These are phyloP conservation scores for Xylariomycetidae sp. DNA, from an alignment of 2,329 filamentous ascomycete species.

Conservation along the genomic window DNA sequence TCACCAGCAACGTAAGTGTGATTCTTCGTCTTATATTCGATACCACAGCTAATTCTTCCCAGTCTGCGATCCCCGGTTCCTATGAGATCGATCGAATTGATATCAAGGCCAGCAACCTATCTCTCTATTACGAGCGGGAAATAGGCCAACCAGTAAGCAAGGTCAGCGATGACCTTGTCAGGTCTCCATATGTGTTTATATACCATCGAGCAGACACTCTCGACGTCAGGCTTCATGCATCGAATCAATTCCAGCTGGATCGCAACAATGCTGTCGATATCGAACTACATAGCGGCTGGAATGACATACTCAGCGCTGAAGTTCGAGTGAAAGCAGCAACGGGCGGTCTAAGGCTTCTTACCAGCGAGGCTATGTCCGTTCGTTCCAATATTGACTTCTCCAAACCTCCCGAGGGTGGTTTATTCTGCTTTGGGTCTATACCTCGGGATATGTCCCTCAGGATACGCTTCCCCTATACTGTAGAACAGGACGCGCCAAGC, in stretches of 20 bases:
- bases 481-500: slow-evolving; percentile 70
- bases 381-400: slow-evolving; percentile 37
- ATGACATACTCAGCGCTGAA: slow-evolving; percentile 57
- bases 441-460: slow-evolving; percentile 41
- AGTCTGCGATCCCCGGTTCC: slow-evolving; percentile 65
- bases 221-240: slow-evolving; percentile 60
- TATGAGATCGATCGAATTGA: slow-evolving; percentile 72
- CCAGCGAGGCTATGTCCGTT: slow-evolving; percentile 51
- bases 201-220: slow-evolving; percentile 69
- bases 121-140: slow-evolving; percentile 61
- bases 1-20: slow-evolving; percentile 40
- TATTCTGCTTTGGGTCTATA: slow-evolving; percentile 48
- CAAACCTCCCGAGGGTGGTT: slow-evolving; percentile 48
- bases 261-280: slow-evolving; percentile 74
- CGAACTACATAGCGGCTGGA: slow-evolving; percentile 68
- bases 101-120: slow-evolving; percentile 58
- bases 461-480: slow-evolving; percentile 73
- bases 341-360: slow-evolving; percentile 60
- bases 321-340: slow-evolving; percentile 60
- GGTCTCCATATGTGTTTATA: slow-evolving; percentile 60
- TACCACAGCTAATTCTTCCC: slow-evolving; percentile 33
- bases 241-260: slow-evolving; percentile 73
- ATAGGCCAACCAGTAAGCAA: slow-evolving; percentile 41
- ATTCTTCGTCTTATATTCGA: too few species aligned
- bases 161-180: slow-evolving; percentile 49